A percentile compares a stretch with the other conserved stretches of the same genome.
Evolutionary conservation across 2,329 filamentous ascomycete species (phyloP).

Genomic region (Mycosphaerella sp.): DNA sequence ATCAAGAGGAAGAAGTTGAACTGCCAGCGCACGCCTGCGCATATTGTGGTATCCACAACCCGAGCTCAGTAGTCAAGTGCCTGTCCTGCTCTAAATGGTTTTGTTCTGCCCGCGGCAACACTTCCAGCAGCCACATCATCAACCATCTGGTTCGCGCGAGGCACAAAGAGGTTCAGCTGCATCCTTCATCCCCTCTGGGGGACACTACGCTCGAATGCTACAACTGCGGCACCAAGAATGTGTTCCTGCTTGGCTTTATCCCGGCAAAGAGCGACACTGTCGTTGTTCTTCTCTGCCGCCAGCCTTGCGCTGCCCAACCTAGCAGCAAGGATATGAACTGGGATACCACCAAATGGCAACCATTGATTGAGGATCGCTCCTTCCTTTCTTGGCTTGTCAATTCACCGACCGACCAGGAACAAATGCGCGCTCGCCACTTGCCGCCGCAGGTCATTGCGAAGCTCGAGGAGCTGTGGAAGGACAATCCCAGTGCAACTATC

Average conservation of each 20-base stretch:
- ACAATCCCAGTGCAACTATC: constrained; percentile 81
- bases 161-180: constrained; percentile 97
- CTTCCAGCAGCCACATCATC: constrained; percentile 94
- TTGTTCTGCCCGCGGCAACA: constrained; percentile 93
- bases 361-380: constrained; percentile 90
- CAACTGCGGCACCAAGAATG: constrained; percentile 99
- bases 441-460: constrained; percentile 93
- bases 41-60: constrained; percentile 95
- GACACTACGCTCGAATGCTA: constrained; percentile 98
- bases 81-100: constrained; percentile 97
- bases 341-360: constrained; percentile 97
- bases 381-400: constrained; percentile 92
- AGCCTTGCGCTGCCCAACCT: constrained; percentile 88
- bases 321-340: constrained; percentile 99
- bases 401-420: constrained; percentile 84
- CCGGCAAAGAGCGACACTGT: constrained; percentile 98
- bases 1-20: constrained; percentile 76
- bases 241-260: constrained; percentile 95
- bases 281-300: constrained; percentile 90
- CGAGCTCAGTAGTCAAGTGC: constrained; percentile 92
- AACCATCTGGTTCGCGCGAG: constrained; percentile 95
- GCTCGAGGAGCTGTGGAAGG: constrained; percentile 97
- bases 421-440: constrained; percentile 87
- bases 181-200: constrained; percentile 84
- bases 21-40: constrained; percentile 93